Evolutionary conservation across 2,329 filamentous ascomycete genomes (phyloP), one percentile per base, ranked within the genome.

Genomic region (Cercospora janseana): DNA sequence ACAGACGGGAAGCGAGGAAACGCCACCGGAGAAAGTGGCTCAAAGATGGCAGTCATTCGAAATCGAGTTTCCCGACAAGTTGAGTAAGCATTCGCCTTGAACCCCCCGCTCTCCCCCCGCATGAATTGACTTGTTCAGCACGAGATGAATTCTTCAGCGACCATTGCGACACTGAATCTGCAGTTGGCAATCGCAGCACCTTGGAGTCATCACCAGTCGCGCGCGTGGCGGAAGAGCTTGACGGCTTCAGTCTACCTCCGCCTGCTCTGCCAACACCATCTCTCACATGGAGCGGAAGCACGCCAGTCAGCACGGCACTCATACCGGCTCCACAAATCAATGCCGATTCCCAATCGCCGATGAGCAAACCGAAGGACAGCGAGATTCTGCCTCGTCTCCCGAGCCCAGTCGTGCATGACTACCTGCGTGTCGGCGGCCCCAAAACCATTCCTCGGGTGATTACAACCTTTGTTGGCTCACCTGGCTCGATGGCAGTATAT

Each of bases 371-470:
- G 2, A 16, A 18, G 31, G 20, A 34, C 31, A 34, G 31, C 31
- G 13, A 34, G 20, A 41, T 41, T 20, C 20, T 41, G 24, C 38
- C 38, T 24, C 38, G 23, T 3, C 38, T 41, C 6, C 38, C 38
- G 5, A 24, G 20, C n/a, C 38, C 38, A 8, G n/a, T 24, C 15
- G 38, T 23, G 15, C 38, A 41, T 23, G 43, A 46, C 6, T 46
- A 32, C 24, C 16, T 46, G 12, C 43, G 43, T 7, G 29, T 20
- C 18, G 43, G 43, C 15, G 43, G 43, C 7, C 43, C 43, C 7
- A 32, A 35, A 23, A 21, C 29, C 5, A 18, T 34, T n/a, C 18
- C 24, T 12, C 38, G 38, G 27, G 43, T n/a, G 13, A 23, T 24
- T 32, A 20, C 18, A 3, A 46, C 28, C 10, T 32, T n/a, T 40